A percentile compares a stretch with the other conserved stretches of the same genome.
These are phyloP conservation scores for Phoenix dactylifera DNA, from an alignment of 176 grass and related monocot genomes.

Conservation along the genomic window DNA sequence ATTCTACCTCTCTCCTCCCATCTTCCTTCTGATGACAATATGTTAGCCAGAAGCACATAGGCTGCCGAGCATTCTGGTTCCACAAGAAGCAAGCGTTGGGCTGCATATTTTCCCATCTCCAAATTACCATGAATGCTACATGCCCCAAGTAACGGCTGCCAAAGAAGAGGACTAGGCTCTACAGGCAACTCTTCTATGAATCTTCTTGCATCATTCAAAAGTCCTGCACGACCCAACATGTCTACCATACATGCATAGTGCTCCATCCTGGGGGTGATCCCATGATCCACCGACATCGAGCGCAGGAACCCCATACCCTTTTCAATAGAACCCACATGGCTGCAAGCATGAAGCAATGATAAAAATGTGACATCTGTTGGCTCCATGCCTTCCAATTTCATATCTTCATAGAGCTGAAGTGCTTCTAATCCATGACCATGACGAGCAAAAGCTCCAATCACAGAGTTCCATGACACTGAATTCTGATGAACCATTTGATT, in stretches of 20 bases:
- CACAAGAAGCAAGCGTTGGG: conserved; percentile 42
- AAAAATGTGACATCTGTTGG: conserved; percentile 80
- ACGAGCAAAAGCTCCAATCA: conserved; percentile 61
- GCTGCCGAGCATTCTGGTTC: conserved; percentile 40
- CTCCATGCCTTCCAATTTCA: conserved; percentile 43
- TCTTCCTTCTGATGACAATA: conserved; percentile 49
- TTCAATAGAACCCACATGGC: conserved; percentile 61
- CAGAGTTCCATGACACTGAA: conserved; percentile 75
- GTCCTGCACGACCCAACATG: conserved; percentile 54
- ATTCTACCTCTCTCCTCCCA: conserved; percentile 61
- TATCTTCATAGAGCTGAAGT: conserved; percentile 55
- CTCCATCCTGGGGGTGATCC: conserved; percentile 53
- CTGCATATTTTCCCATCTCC: conserved; percentile 53
- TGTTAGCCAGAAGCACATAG: conserved; percentile 72
- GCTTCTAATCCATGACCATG: conserved; percentile 55
- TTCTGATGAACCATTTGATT: conserved; percentile 31
- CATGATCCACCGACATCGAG: conserved; percentile 42
- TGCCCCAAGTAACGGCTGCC: conserved; percentile 77
- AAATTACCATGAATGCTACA: conserved; percentile 66
- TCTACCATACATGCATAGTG: conserved; percentile 84
- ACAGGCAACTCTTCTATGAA: conserved; percentile 61
- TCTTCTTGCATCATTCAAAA: conserved; percentile 48
- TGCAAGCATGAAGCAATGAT: conserved; percentile 67
- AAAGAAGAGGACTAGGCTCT: conserved; percentile 37
- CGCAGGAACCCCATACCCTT: conserved; percentile 60